These are phyloP conservation scores for Monosporascus sp. DNA, from an alignment of 2,329 filamentous ascomycete species.

Conservation along the genomic window DNA sequence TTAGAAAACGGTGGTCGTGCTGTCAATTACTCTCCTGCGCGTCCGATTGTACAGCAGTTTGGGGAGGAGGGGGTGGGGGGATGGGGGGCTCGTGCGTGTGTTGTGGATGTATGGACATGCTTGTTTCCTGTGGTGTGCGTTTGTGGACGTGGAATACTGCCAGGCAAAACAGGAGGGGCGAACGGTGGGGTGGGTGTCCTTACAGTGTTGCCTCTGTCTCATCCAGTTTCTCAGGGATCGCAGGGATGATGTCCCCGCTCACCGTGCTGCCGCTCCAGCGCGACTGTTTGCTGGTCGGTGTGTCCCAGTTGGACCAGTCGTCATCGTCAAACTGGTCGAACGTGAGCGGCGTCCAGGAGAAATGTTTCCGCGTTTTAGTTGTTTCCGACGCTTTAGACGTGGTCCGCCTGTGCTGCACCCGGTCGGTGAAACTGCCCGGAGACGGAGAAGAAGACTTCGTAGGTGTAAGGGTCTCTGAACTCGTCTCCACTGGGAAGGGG, in stretches of 20 bases:
- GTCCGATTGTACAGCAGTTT: no score
- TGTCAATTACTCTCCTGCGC: no score
- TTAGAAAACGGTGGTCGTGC: no score
- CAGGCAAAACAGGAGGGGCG: not conserved
- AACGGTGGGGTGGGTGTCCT: constrained; percentile 22
- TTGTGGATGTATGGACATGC: constrained; percentile 3
- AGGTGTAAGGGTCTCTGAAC: constrained; percentile 26
- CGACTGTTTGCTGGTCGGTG: constrained; percentile 47
- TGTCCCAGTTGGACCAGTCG: constrained; percentile 63
- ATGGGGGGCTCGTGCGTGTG: no score
- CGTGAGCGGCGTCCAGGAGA: constrained; percentile 55
- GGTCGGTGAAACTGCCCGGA: constrained; percentile 23
- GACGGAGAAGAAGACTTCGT: constrained; percentile 20
- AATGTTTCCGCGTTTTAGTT: constrained; percentile 45
- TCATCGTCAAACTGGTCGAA: constrained; percentile 54
- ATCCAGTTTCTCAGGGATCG: constrained; percentile 43
- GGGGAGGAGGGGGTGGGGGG: no score
- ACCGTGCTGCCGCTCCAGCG: constrained; percentile 61
- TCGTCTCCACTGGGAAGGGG: constrained; percentile 36
- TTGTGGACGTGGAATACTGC: not conserved
- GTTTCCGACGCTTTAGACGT: constrained; percentile 24
- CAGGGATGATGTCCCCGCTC: constrained; percentile 38
- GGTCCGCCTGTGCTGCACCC: constrained; percentile 23
- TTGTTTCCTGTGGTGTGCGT: not conserved
- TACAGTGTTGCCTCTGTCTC: constrained; percentile 45